Evolutionary conservation across 768 basidiomycete genomes (phyloP).

Genomic region (Albatrellus ellisii): DNA sequence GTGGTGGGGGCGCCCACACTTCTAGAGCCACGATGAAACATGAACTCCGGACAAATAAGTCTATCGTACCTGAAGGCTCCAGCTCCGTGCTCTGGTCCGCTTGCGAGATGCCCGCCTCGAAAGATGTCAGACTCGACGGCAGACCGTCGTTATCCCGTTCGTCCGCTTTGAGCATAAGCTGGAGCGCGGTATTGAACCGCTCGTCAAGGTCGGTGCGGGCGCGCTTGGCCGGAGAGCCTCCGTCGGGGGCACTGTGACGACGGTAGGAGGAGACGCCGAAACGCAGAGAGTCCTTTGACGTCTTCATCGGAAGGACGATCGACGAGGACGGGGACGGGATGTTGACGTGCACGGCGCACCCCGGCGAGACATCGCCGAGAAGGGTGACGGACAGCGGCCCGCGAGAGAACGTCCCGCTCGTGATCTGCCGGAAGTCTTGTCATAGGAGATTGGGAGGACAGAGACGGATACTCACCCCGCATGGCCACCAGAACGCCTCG

Average conservation of each 20-base stretch:
- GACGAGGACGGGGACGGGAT: slow-evolving; percentile 22
- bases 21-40: slow-evolving; percentile 10
- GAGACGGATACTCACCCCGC: slow-evolving; percentile 30
- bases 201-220: slow-evolving; percentile 9
- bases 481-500: slow-evolving; percentile 55
- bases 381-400: slow-evolving; percentile 19
- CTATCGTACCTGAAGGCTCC: neutral
- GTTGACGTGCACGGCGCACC: slow-evolving; percentile 13
- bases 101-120: neutral
- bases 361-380: slow-evolving; percentile 18
- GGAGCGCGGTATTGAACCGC: slow-evolving; percentile 9
- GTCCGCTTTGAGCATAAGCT: slow-evolving; percentile 11
- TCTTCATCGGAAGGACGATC: slow-evolving; percentile 29
- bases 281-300: slow-evolving; percentile 22
- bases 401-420: slow-evolving; percentile 14
- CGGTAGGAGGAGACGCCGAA: slow-evolving; percentile 29
- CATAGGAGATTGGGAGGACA: slow-evolving; percentile 3
- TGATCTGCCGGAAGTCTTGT: slow-evolving; percentile 1
- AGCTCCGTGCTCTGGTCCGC: neutral
- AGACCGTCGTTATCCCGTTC: slow-evolving; percentile 11
- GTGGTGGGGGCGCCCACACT: slow-evolving; percentile 27
- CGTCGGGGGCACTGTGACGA: neutral
- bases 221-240: slow-evolving; percentile 2
- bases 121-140: slow-evolving; percentile 12
- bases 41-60: no score